Percentiles rank a stretch among this genome's conserved stretches.
Evolutionary conservation across 495 filamentous ascomycete species (phyloP).

Genomic region (Talaromyces adpressus): DNA sequence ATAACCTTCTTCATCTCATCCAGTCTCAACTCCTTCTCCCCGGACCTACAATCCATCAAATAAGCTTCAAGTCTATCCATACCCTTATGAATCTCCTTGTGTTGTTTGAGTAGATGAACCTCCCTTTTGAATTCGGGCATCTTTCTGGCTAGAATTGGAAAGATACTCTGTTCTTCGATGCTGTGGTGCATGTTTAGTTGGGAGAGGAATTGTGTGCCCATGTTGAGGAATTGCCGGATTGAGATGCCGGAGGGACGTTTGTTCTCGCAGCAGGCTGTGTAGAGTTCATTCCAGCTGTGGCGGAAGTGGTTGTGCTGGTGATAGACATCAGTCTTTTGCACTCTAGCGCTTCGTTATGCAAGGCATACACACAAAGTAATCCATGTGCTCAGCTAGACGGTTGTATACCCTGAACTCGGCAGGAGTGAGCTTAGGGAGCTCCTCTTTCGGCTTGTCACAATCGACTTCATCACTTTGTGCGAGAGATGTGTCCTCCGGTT

Average conservation of each 20-base stretch:
- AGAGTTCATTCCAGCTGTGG: slow-evolving; percentile 60
- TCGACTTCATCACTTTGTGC: neutral
- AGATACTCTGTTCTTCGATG: slow-evolving; percentile 80
- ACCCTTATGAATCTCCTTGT: slow-evolving; percentile 72
- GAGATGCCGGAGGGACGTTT: slow-evolving; percentile 51
- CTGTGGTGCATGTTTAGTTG: slow-evolving; percentile 71
- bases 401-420: slow-evolving; percentile 61
- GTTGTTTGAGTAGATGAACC: slow-evolving; percentile 63
- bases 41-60: slow-evolving; percentile 51
- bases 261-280: slow-evolving; percentile 51
- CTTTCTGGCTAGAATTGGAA: slow-evolving; percentile 65
- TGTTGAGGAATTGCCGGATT: slow-evolving; percentile 55
- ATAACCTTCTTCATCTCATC: slow-evolving; percentile 61
- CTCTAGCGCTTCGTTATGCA: neutral
- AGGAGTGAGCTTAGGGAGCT: slow-evolving; percentile 36
- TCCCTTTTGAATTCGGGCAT: slow-evolving; percentile 72
- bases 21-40: slow-evolving; percentile 63
- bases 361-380: slow-evolving; percentile 51
- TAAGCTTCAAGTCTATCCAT: slow-evolving; percentile 69
- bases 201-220: slow-evolving; percentile 56
- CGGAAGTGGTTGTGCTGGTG: slow-evolving; percentile 71
- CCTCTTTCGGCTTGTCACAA: neutral
- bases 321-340: neutral
- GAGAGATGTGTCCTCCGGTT: neutral
- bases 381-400: slow-evolving; percentile 70